Percentiles rank a stretch among this genome's conserved stretches.
phyloP scores from a whole-genome alignment of 257 asterid genomes.

The Haberlea rhodopensis region DNA sequence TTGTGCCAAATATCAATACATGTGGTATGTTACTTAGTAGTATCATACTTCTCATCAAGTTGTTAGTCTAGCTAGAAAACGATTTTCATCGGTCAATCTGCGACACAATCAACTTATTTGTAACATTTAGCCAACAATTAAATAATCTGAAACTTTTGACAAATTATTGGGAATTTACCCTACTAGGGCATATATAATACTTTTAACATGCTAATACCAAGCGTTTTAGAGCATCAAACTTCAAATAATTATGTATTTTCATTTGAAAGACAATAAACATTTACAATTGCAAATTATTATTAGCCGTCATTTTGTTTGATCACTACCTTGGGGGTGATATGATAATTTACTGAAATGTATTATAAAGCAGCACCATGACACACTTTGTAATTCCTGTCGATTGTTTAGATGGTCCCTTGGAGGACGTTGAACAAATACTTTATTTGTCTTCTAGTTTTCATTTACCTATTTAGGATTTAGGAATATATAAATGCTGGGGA shows the following conservation, averaged over 20 bases:
- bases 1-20: too few species aligned
- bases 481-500: conserved; percentile 3
- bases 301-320: conserved; percentile 3
- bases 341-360: not conserved
- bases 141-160: too few species aligned
- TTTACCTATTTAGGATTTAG: conserved; percentile 1
- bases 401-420: conserved; percentile 1
- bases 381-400: conserved; percentile 4
- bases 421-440: not conserved
- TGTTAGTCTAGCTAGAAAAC: not conserved
- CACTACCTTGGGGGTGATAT: not conserved
- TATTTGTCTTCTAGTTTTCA: conserved; percentile 4
- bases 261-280: too few species aligned
- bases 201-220: not conserved
- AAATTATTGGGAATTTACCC: not conserved
- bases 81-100: not conserved
- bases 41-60: not conserved
- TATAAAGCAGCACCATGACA: not conserved
- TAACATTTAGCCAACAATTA: not conserved
- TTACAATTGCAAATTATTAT: too few species aligned
- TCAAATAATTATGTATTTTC: not conserved
- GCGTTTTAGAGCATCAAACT: not conserved
- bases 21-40: too few species aligned
- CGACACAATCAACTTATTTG: not conserved
- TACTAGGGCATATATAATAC: not conserved